Evolutionary conservation across 306 rosid genomes (phyloP), one percentile per base, ranked within the genome.

Genomic region (Pueraria montana): DNA sequence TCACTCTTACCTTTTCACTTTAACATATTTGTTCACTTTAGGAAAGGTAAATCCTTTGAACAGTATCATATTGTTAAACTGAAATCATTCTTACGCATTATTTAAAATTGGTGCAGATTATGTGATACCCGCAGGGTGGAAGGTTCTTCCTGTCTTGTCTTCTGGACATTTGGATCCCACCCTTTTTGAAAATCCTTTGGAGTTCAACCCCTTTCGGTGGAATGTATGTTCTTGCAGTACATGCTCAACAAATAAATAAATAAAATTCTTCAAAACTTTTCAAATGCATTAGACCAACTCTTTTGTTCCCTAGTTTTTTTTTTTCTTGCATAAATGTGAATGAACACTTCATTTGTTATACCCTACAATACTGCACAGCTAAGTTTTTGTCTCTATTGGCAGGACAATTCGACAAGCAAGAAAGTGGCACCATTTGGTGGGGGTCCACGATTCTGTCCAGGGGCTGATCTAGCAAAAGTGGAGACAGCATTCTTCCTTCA

Each of bases 361-460:
- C 50, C 48, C 72, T 27, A 55, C 14, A 32, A 50, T 12, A 21
- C n/a, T 9, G 23, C 27, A 76, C 58, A 48, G 55, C 2, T 9
- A 64, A 52, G 16, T 77, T 36, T 64, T 77, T 86, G 86, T 45
- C 78, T 42, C 26, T 76, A 45, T 66, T 86, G 11, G 74, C 77
- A 90, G 92, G 92, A 86, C 23, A 87, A 91, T 74, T 83, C 88
- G 45, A 82, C 87, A 79, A 79, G 77, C 74, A 90, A 87, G 78
- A 91, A 91, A 80, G 89, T 85, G 75, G 84, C 93, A 40, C 87
- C 92, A 6, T 92, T 94, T 82, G 94, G 97, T 56, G 97, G 97
- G 79, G 98, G 98, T 36, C 90, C 91, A 85, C 79, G 94, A 77
- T 87, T 94, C 2, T 94, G 98, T 89, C 98, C 97, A 12, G 98